Conservation (phyloP, 495 filamentous ascomycete genomes). For the Xylaria curta region DNA sequence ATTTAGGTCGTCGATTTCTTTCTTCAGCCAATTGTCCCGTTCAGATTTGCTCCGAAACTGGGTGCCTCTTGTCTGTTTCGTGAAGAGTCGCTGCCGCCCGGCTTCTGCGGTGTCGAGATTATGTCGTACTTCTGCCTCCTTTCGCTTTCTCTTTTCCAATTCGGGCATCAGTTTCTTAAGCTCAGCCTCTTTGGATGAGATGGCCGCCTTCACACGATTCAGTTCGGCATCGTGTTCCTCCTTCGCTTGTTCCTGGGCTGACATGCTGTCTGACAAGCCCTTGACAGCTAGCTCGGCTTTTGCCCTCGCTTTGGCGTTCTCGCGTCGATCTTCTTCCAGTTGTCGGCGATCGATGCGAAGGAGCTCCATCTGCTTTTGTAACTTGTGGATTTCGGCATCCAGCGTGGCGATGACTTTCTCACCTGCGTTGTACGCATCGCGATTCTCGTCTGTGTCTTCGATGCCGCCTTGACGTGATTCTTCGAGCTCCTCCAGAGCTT, state of each 20-base stretch:
- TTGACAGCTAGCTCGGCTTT: slow-evolving; percentile 87
- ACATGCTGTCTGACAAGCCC: slow-evolving; percentile 77
- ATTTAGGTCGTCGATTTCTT: slow-evolving; percentile 82
- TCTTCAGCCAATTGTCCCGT: slow-evolving; percentile 81
- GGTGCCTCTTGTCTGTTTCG: slow-evolving; percentile 90
- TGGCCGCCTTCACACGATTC: slow-evolving; percentile 73
- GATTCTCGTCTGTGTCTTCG: slow-evolving; percentile 81
- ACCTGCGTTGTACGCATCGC: slow-evolving; percentile 75
- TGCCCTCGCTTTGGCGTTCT: slow-evolving; percentile 75
- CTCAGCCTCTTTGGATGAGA: slow-evolving; percentile 76
- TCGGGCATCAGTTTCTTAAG: slow-evolving; percentile 73
- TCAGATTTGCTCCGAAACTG: slow-evolving; percentile 88
- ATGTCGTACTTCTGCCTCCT: slow-evolving; percentile 72
- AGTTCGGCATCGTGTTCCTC: slow-evolving; percentile 75
- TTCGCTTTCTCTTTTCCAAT: slow-evolving; percentile 72
- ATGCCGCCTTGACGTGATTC: slow-evolving; percentile 78
- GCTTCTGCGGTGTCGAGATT: slow-evolving; percentile 79
- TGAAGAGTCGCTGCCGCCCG: slow-evolving; percentile 79
- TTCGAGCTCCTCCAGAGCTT: slow-evolving; percentile 82
- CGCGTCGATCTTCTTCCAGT: slow-evolving; percentile 87
- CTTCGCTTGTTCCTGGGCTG: slow-evolving; percentile 73
- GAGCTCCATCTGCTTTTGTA: slow-evolving; percentile 83
- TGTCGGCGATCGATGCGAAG: slow-evolving; percentile 86
- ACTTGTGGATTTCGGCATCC: slow-evolving; percentile 76
- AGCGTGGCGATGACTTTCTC: slow-evolving; percentile 81